A percentile compares a stretch with the other conserved stretches of the same genome.
Evolutionary conservation across 2,329 filamentous ascomycete species (phyloP).

Genomic region (Cephalotrichum gorgonifer): DNA sequence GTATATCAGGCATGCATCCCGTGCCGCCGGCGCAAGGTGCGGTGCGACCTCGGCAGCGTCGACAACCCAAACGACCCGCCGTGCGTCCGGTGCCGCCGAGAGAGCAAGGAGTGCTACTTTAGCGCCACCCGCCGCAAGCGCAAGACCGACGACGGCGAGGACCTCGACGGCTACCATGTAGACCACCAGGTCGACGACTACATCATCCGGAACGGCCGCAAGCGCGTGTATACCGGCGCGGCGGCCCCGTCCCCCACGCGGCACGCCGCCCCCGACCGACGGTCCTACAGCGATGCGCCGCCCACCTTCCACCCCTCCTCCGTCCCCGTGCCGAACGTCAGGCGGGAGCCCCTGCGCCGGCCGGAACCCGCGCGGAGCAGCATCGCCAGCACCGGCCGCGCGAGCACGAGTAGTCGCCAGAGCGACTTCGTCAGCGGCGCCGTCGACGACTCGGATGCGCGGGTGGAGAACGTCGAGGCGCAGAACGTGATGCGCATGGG

Average conservation of each 20-base stretch:
- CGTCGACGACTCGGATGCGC: constrained; percentile 47
- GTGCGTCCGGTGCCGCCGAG: constrained; percentile 84
- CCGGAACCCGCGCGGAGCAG: constrained; percentile 32
- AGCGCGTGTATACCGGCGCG: constrained; percentile 40
- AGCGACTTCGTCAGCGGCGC: constrained; percentile 22
- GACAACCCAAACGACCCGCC: constrained; percentile 92
- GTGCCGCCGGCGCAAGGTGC: constrained; percentile 50
- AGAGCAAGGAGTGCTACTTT: constrained; percentile 96
- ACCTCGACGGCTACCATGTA: constrained; percentile 29
- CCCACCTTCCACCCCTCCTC: too few species aligned
- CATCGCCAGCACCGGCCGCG: constrained; percentile 21
- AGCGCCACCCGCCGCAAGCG: constrained; percentile 89
- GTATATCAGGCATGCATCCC: constrained; percentile 56
- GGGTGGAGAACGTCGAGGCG: constrained; percentile 55
- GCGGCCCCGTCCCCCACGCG: constrained; percentile 24
- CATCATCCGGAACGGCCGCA: constrained; percentile 62
- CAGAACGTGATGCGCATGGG: constrained; percentile 56
- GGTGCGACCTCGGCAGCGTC: constrained; percentile 60
- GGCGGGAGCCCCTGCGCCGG: constrained; percentile 55
- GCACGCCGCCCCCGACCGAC: constrained; percentile 29
- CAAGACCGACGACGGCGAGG: constrained; percentile 54
- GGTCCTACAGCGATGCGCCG: constrained; percentile 42
- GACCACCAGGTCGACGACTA: constrained; percentile 58
- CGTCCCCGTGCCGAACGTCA: constrained; percentile 54
- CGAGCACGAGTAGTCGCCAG: constrained; percentile 15